Conservation (phyloP, 2,329 filamentous ascomycete genomes). For the Claviceps capensis region DNA sequence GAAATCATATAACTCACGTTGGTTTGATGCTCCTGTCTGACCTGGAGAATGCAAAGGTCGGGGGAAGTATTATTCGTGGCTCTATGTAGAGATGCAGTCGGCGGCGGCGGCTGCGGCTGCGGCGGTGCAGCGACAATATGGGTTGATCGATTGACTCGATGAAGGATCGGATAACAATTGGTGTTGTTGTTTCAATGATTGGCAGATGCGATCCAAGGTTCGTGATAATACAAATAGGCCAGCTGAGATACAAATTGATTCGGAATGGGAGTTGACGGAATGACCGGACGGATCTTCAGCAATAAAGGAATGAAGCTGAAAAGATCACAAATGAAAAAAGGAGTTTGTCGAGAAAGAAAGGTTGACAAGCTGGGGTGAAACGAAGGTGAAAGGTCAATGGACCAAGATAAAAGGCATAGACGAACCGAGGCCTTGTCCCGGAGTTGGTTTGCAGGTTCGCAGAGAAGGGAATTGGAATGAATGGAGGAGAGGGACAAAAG, state of each 20-base stretch:
- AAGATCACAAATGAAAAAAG: constrained; percentile 1
- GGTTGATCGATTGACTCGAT: background rate
- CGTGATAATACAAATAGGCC: background rate
- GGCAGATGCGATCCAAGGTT: background rate
- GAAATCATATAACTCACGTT: constrained; percentile 1
- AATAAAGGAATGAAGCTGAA: constrained; percentile 18
- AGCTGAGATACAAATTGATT: constrained; percentile 1
- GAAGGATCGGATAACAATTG: background rate
- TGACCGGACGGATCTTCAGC: constrained; percentile 26
- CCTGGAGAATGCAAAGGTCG: background rate
- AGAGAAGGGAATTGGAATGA: background rate
- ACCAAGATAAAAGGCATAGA: background rate
- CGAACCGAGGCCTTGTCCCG: background rate
- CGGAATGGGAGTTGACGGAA: constrained; percentile 10
- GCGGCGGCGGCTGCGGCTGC: background rate
- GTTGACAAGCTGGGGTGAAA: background rate
- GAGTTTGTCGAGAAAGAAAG: background rate
- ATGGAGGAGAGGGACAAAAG: background rate
- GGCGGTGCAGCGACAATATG: background rate
- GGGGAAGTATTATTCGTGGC: background rate
- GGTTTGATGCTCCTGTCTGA: background rate
- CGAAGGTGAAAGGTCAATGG: background rate
- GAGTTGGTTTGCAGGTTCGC: background rate
- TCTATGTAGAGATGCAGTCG: background rate
- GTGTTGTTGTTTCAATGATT: background rate